Evolutionary conservation across 139 green algal species (phyloP), one percentile per base, ranked within the genome.

Genomic region (Spirogloea muscicola): DNA sequence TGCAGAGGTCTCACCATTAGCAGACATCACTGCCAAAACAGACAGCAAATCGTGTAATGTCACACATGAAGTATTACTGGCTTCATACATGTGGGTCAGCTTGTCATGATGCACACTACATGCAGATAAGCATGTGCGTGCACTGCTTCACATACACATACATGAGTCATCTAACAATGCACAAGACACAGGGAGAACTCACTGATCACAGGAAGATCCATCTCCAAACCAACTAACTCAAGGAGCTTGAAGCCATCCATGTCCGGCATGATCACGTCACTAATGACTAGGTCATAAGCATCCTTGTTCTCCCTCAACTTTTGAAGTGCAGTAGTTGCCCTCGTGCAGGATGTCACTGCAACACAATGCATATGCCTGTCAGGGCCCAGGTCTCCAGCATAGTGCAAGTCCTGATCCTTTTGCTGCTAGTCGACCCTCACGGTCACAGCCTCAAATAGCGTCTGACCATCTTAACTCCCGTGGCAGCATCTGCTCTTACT

Each of bases 11-110:
- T 96, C 91, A 0, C 88, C 90, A 63, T 95, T 94, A 13, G 88
- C 91, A 0, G 89, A 95, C 91, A 98, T 97, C 93, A 98, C 90
- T 95, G 86, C 37, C n/a, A n/a, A n/a, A n/a, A n/a, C n/a, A n/a
- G n/a, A n/a, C n/a, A n/a, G n/a, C n/a, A n/a, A n/a, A n/a, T n/a
- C n/a, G n/a, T n/a, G n/a, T n/a, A n/a, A n/a, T n/a, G n/a, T n/a
- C n/a, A n/a, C n/a, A n/a, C n/a, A n/a, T n/a, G n/a, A n/a, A n/a
- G n/a, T n/a, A n/a, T n/a, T n/a, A n/a, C n/a, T n/a, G n/a, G n/a
- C n/a, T n/a, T n/a, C n/a, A n/a, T n/a, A n/a, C n/a, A n/a, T n/a
- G n/a, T n/a, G n/a, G n/a, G n/a, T n/a, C n/a, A n/a, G n/a, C n/a
- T n/a, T n/a, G n/a, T n/a, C n/a, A 62, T 2, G n/a, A 58, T 4